phyloP scores from a whole-genome alignment of 768 basidiomycete species.

The Cystobasidiopsis lactophilus region DNA sequence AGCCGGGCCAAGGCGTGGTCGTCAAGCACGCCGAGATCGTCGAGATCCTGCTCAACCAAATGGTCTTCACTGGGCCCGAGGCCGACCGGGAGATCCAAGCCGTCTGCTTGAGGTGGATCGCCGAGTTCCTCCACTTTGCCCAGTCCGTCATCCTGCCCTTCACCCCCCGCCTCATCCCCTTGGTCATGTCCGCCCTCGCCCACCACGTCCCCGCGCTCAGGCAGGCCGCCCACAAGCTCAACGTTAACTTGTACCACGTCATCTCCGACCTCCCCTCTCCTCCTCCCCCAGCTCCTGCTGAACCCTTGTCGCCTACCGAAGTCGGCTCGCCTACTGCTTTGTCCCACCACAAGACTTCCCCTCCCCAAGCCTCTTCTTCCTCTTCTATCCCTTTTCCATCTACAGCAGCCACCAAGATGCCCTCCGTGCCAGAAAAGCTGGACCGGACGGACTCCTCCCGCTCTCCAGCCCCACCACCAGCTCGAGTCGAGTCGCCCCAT shows the following conservation, averaged over 20 bases:
- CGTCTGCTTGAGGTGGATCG: constrained; percentile 78
- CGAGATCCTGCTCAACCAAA: constrained; percentile 69
- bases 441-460: constrained; percentile 3
- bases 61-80: background rate
- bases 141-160: constrained; percentile 86
- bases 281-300: background rate
- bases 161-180: constrained; percentile 74
- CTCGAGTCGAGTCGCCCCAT: background rate
- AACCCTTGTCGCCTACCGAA: background rate
- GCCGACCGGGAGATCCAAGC: constrained; percentile 86
- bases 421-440: too few relatives aligned
- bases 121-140: constrained; percentile 67
- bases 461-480: background rate
- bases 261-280: constrained; percentile 68
- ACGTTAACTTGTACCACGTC: constrained; percentile 59
- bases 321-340: background rate
- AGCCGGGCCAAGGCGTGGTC: constrained; percentile 78
- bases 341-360: background rate
- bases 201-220: constrained; percentile 78
- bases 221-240: constrained; percentile 60
- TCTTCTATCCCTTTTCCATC: constrained; percentile 1
- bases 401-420: too few relatives aligned
- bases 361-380: background rate
- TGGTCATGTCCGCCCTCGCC: constrained; percentile 81
- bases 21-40: constrained; percentile 81